Conservation (phyloP, 1,284 basidiomycete genomes). For the Melampsora larici-populina region DNA sequence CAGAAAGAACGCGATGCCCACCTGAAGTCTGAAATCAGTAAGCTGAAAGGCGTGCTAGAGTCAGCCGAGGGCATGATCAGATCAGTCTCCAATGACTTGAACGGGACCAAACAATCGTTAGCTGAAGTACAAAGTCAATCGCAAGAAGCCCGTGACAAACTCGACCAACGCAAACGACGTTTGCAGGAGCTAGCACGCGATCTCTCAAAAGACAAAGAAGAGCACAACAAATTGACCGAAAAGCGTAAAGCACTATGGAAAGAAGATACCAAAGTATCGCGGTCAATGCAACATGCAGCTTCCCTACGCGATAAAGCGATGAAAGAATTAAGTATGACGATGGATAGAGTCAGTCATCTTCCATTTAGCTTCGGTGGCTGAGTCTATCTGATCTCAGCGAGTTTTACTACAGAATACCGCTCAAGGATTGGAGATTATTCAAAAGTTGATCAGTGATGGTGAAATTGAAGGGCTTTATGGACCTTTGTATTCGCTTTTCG, state of each 20-base stretch:
- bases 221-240: neutral
- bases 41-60: slow-evolving; percentile 55
- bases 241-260: slow-evolving; percentile 73
- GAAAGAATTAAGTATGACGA: slow-evolving; percentile 76
- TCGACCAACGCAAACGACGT: slow-evolving; percentile 36
- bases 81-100: slow-evolving; percentile 40
- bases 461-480: slow-evolving; percentile 77
- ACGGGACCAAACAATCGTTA: neutral
- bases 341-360: slow-evolving; percentile 72
- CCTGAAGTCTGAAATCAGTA: slow-evolving; percentile 68
- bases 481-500: slow-evolving; percentile 88
- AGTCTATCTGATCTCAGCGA: neutral
- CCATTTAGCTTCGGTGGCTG: neutral
- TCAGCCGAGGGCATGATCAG: slow-evolving; percentile 27
- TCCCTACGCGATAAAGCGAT: slow-evolving; percentile 78
- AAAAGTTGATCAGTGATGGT: slow-evolving; percentile 71
- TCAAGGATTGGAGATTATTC: slow-evolving; percentile 76
- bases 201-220: slow-evolving; percentile 20
- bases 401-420: slow-evolving; percentile 70
- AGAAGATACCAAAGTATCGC: slow-evolving; percentile 83
- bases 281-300: slow-evolving; percentile 69
- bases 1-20: slow-evolving; percentile 76
- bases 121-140: slow-evolving; percentile 2
- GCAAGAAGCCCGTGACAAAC: slow-evolving; percentile 10
- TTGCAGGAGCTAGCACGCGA: slow-evolving; percentile 3